phyloP scores from a whole-genome alignment of 495 filamentous ascomycete species.

The Aspergillus baeticus region DNA sequence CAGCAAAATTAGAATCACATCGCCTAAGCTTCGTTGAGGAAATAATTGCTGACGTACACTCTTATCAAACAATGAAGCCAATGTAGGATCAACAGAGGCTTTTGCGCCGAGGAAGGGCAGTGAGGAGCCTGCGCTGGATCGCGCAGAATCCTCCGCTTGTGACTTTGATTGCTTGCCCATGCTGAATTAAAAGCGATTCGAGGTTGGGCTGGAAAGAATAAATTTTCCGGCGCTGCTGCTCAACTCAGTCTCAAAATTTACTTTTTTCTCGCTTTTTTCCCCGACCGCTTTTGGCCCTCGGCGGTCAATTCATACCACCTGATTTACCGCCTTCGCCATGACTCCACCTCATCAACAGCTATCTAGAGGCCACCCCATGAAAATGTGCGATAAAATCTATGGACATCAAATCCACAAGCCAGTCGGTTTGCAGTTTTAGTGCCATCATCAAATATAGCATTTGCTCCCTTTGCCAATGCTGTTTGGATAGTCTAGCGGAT shows the following conservation, averaged over 20 bases:
- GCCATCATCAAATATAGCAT: too few species aligned
- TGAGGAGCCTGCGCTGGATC: conserved; percentile 11
- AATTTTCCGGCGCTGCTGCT: neutral
- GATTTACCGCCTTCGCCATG: conserved; percentile 4
- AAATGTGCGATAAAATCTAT: too few species aligned
- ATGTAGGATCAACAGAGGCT: conserved; percentile 63
- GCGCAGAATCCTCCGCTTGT: conserved; percentile 24
- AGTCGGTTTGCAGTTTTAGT: too few species aligned
- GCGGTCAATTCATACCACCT: conserved; percentile 24
- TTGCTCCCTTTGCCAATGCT: neutral
- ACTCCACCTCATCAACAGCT: neutral
- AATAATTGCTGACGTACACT: conserved; percentile 70
- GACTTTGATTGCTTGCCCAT: conserved; percentile 48
- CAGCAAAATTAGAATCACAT: conserved; percentile 11
- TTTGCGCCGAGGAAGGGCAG: conserved; percentile 38
- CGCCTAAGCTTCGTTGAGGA: neutral
- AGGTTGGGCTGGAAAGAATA: neutral
- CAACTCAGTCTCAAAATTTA: conserved; percentile 14
- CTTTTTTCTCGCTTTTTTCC: conserved; percentile 29
- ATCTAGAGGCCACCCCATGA: too few species aligned
- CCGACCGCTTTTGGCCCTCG: conserved; percentile 27
- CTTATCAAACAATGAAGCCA: conserved; percentile 77
- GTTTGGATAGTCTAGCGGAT: neutral
- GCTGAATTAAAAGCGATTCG: conserved; percentile 8
- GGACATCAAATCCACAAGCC: too few species aligned